Percentiles rank a stretch among this genome's conserved stretches.
phyloP scores from a whole-genome alignment of 1,284 basidiomycete genomes.

The Wallemia ichthyophaga region DNA sequence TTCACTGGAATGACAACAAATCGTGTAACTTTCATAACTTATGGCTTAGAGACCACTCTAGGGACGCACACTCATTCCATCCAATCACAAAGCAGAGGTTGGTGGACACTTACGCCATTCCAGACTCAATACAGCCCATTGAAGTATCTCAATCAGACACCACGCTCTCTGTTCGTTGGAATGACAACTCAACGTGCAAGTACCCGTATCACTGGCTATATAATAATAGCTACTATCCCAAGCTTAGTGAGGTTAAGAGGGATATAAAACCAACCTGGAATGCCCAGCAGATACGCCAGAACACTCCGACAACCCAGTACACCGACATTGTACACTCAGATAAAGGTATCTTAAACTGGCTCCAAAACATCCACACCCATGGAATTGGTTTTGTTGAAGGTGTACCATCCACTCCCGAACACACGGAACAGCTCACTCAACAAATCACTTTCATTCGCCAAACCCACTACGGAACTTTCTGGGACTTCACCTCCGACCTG shows the following conservation, averaged over 20 bases:
- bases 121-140: background rate
- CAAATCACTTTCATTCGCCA: slow-evolving; percentile 69
- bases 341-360: background rate
- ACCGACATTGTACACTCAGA: background rate
- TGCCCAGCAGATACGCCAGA: background rate
- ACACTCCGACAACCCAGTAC: background rate
- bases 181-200: background rate
- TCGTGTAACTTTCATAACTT: background rate
- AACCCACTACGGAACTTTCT: slow-evolving; percentile 83
- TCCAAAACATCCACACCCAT: slow-evolving; percentile 18
- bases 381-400: slow-evolving; percentile 69
- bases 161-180: too few species aligned
- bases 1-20: background rate
- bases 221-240: background rate
- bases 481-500: slow-evolving; percentile 85
- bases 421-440: slow-evolving; percentile 45
- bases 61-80: background rate
- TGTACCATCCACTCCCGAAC: slow-evolving; percentile 49
- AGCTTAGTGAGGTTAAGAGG: background rate
- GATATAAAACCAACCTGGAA: background rate
- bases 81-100: background rate
- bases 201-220: background rate
- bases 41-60: background rate
- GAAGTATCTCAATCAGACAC: too few species aligned
- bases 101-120: background rate